Percentiles rank a stretch among this genome's conserved stretches.
These are phyloP conservation scores for Musa balbisiana DNA, from an alignment of 202 grass and related monocot species.

Conservation along the genomic window DNA sequence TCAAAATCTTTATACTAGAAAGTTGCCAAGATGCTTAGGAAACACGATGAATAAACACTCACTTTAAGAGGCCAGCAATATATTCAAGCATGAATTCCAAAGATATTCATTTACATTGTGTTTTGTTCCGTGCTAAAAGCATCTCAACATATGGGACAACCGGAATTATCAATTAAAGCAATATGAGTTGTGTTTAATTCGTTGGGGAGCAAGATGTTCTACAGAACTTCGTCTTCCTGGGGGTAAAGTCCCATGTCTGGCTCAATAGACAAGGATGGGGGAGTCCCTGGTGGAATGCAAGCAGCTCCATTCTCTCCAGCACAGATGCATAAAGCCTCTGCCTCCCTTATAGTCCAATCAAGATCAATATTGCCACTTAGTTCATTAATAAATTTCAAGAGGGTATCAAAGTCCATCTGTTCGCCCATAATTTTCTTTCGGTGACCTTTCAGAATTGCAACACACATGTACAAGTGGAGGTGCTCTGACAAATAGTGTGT, in stretches of 20 bases:
- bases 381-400: slow-evolving; percentile 98
- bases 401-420: slow-evolving; percentile 93
- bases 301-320: slow-evolving; percentile 60
- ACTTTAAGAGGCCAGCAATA: too few species aligned
- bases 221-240: slow-evolving; percentile 73
- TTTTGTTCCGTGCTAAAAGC: neutral
- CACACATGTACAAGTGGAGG: slow-evolving; percentile 90
- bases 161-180: neutral
- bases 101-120: neutral
- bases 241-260: slow-evolving; percentile 59
- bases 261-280: slow-evolving; percentile 72
- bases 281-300: slow-evolving; percentile 83
- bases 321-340: slow-evolving; percentile 54
- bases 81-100: too few species aligned
- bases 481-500: slow-evolving; percentile 84
- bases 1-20: too few species aligned
- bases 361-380: slow-evolving; percentile 81
- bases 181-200: neutral
- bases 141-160: neutral
- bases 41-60: too few species aligned
- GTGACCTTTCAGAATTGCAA: slow-evolving; percentile 75
- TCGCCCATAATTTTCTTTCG: slow-evolving; percentile 69
- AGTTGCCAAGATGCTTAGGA: too few species aligned
- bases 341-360: slow-evolving; percentile 61
- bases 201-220: neutral